Base-by-base conservation (phyloP, 768 basidiomycete species). In the Floccularia luteovirens region DNA sequence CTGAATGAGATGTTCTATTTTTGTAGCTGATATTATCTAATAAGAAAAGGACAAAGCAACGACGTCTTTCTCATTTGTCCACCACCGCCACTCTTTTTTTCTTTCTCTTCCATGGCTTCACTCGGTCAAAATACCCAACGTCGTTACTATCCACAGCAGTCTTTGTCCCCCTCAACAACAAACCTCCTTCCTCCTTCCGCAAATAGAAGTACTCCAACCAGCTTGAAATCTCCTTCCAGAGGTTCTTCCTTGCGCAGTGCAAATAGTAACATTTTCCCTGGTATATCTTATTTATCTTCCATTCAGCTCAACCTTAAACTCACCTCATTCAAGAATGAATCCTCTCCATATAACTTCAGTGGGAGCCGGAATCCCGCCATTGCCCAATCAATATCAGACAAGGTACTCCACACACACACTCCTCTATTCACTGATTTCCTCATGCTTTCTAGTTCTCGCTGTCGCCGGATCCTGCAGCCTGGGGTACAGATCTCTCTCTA, bases 401-500 rank as follows among this genome's bases (percentile, higher is more conserved):
- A 82, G 65, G 79, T 64, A 45, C 36, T 36, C 20, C 35, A 24
- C 35, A 19, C 27, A 8, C 27, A 30, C 27, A 13, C 6, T 45
- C 3, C 12, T 38, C 36, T 28, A 24, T 34, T 6, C 16, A 28
- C 37, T 34, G 36, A 10, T 14, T 37, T 31, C 36, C 39, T 32
- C 37, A 24, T 34, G 6, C 32, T n/a, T 16, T n/a, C 10, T 27
- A 88, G 83, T 87, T 75, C 52, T 83, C 82, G 12, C 72, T 87
- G 16, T 77, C 82, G 4, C 74, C 83, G 1, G 83, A 87, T 58
- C 85, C 85, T 2, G 60, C 69, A 11, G 74, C 69, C 0, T 88
- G 85, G 85, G 82, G 82, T 1, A 73, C 81, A 24, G 74, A 82
- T 47, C 60, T 83, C 43, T 76, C 75, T 5, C 70, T 70, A 27